Percentiles rank a stretch among this genome's conserved stretches.
Evolutionary conservation across 2,329 filamentous ascomycete genomes (phyloP).

Genomic region (Paracoccidioides lutzii): DNA sequence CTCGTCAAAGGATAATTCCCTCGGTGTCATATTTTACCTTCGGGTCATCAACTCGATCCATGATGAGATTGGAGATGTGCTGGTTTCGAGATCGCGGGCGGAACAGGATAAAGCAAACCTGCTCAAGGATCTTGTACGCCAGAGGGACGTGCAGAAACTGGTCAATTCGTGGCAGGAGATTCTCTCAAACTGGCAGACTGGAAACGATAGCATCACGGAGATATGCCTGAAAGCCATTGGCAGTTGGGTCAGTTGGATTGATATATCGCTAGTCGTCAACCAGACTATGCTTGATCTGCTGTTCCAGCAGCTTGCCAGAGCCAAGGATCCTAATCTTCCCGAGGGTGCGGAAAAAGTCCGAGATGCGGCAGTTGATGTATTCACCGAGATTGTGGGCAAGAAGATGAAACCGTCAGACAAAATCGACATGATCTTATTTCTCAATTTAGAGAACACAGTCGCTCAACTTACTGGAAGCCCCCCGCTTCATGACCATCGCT

Average conservation of each 20-base stretch:
- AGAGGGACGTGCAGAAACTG: slow-evolving; percentile 78
- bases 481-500: slow-evolving; percentile 62
- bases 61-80: slow-evolving; percentile 90
- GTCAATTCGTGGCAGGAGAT: slow-evolving; percentile 86
- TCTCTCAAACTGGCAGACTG: slow-evolving; percentile 59
- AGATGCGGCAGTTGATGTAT: slow-evolving; percentile 82
- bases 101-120: slow-evolving; percentile 79
- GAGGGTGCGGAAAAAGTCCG: slow-evolving; percentile 71
- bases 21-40: slow-evolving; percentile 74
- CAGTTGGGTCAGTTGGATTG: slow-evolving; percentile 98
- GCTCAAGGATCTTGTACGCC: slow-evolving; percentile 80
- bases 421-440: slow-evolving; percentile 80
- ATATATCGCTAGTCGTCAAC: slow-evolving; percentile 87
- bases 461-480: slow-evolving; percentile 74
- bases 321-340: slow-evolving; percentile 45
- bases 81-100: slow-evolving; percentile 62
- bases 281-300: slow-evolving; percentile 73
- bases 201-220: slow-evolving; percentile 63
- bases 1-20: slow-evolving; percentile 52
- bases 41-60: slow-evolving; percentile 81
- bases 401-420: slow-evolving; percentile 95
- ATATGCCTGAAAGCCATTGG: slow-evolving; percentile 84
- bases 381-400: slow-evolving; percentile 92
- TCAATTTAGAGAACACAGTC: slow-evolving; percentile 77
- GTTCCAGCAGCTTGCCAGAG: slow-evolving; percentile 73